Evolutionary conservation across 2,329 filamentous ascomycete genomes (phyloP).

Genomic region (Phialophora verrucosa): DNA sequence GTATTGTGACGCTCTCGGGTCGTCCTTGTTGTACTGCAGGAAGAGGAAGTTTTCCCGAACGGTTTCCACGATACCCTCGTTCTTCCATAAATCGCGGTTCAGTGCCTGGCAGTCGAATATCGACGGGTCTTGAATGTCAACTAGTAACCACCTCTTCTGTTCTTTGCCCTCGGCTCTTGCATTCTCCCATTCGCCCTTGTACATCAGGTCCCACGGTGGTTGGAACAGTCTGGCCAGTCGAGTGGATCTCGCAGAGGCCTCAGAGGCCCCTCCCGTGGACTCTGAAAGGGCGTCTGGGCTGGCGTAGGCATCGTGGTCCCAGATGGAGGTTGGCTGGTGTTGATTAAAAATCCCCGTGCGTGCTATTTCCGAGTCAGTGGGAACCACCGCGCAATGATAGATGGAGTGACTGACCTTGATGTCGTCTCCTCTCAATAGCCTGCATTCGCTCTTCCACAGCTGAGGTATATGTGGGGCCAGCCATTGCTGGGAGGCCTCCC

Average conservation of each 20-base stretch:
- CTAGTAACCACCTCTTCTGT: slow-evolving; percentile 88
- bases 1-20: slow-evolving; percentile 77
- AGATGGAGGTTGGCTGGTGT: slow-evolving; percentile 60
- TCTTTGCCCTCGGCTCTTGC: slow-evolving; percentile 86
- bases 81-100: slow-evolving; percentile 96
- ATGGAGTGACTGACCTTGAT: slow-evolving; percentile 40
- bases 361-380: slow-evolving; percentile 23
- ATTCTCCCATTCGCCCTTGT: slow-evolving; percentile 76
- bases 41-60: slow-evolving; percentile 94
- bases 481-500: slow-evolving; percentile 56
- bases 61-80: slow-evolving; percentile 75
- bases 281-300: slow-evolving; percentile 58
- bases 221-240: slow-evolving; percentile 90
- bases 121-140: slow-evolving; percentile 91
- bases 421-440: slow-evolving; percentile 46
- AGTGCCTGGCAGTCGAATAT: slow-evolving; percentile 94
- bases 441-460: slow-evolving; percentile 69
- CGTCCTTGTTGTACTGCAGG: slow-evolving; percentile 89
- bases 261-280: slow-evolving; percentile 69
- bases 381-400: not conserved
- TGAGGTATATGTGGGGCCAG: slow-evolving; percentile 56
- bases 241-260: slow-evolving; percentile 71
- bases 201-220: slow-evolving; percentile 90
- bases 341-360: slow-evolving; percentile 73
- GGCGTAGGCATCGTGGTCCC: slow-evolving; percentile 54